Evolutionary conservation across 352 stramenopile species (phyloP).

Genomic region (Phytophthora palmivora): DNA sequence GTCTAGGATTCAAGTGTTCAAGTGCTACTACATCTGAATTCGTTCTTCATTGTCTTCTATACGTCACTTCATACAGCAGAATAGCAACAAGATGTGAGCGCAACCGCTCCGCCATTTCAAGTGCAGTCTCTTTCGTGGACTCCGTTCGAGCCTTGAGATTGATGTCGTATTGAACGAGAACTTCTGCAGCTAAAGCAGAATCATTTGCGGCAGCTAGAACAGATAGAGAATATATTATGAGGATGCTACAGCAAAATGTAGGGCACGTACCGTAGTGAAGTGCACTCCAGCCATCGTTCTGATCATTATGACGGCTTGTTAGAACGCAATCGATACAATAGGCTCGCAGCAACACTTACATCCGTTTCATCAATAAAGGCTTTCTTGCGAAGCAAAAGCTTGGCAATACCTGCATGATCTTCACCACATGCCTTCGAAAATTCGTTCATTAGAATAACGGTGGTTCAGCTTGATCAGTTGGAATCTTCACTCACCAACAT

Average conservation of each 20-base stretch:
- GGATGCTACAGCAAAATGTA: constrained; percentile 3
- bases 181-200: constrained; percentile 66
- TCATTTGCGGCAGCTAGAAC: constrained; percentile 71
- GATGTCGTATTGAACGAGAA: constrained; percentile 68
- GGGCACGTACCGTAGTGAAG: constrained; percentile 74
- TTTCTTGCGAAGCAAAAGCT: constrained; percentile 71
- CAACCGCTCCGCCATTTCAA: constrained; percentile 82
- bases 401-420: constrained; percentile 63
- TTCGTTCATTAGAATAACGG: neutral
- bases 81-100: constrained; percentile 78
- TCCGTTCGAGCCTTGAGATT: constrained; percentile 68
- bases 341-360: constrained; percentile 37
- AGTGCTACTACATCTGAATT: too few relatives aligned
- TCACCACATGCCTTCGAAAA: constrained; percentile 68
- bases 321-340: constrained; percentile 17
- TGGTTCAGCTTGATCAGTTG: neutral
- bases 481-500: constrained; percentile 60
- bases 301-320: constrained; percentile 13
- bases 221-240: constrained; percentile 8
- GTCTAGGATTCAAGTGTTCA: too few relatives aligned
- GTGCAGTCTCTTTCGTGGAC: constrained; percentile 75
- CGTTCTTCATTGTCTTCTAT: constrained; percentile 38
- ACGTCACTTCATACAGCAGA: constrained; percentile 77
- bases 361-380: constrained; percentile 85
- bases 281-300: constrained; percentile 81